phyloP scores from a whole-genome alignment of 176 grass and related monocot species.

The Coix lacrymajobi region DNA sequence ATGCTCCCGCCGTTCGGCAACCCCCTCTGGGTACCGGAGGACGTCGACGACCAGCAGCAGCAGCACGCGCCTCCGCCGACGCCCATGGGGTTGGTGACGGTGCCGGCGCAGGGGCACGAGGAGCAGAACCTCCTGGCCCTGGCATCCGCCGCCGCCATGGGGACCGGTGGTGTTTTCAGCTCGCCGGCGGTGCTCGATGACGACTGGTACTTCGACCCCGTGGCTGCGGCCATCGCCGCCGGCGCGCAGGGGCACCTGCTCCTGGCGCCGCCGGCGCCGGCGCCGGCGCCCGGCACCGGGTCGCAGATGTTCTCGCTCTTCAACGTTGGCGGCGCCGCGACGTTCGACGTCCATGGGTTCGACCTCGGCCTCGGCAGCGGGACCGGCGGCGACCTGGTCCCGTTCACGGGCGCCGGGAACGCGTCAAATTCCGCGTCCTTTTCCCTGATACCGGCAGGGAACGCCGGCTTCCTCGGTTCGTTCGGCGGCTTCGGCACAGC shows the following conservation, averaged over 20 bases:
- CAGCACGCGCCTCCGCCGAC: conserved; percentile 21
- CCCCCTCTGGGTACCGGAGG: conserved; percentile 61
- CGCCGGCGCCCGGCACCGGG: neutral
- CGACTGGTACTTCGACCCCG: conserved; percentile 47
- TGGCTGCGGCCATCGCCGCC: neutral
- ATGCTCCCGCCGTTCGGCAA: conserved; percentile 67
- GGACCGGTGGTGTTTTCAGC: neutral
- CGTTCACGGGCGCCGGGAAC: conserved; percentile 29
- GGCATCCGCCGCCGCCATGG: neutral
- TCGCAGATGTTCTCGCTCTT: conserved; percentile 53
- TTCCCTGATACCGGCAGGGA: conserved; percentile 30
- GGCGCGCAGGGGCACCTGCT: conserved; percentile 29
- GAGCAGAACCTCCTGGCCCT: conserved; percentile 21
- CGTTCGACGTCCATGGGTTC: conserved; percentile 62
- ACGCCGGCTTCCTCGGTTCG: conserved; percentile 27
- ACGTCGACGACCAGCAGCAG: conserved; percentile 15
- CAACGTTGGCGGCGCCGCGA: conserved; percentile 30
- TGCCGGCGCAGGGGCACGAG: neutral
- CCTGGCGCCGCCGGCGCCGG: neutral
- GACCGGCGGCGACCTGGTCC: conserved; percentile 10
- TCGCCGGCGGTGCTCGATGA: conserved; percentile 27
- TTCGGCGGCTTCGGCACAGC: conserved; percentile 69
- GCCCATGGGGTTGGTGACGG: conserved; percentile 10
- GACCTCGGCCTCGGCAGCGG: conserved; percentile 48
- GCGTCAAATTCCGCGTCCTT: conserved; percentile 26